Evolutionary conservation across 2,329 filamentous ascomycete genomes (phyloP).

Genomic region (Volutella citrinella): DNA sequence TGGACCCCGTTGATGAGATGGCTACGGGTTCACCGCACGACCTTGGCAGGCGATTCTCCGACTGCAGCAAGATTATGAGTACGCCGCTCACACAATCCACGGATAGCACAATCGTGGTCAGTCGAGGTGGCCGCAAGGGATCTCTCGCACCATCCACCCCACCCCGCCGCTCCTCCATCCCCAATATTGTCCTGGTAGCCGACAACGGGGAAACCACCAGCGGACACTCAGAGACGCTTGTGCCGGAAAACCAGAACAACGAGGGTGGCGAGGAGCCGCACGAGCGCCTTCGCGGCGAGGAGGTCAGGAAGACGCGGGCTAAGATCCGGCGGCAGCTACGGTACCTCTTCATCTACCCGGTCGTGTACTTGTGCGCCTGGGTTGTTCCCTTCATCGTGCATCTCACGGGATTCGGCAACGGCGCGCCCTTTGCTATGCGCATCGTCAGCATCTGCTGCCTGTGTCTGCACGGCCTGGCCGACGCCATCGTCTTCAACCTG

Average conservation of each 20-base stretch:
- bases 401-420: slow-evolving; percentile 37
- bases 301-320: slow-evolving; percentile 41
- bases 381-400: slow-evolving; percentile 67
- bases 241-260: no score
- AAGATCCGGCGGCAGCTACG: slow-evolving; percentile 66
- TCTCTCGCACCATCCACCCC: slow-evolving; percentile 27
- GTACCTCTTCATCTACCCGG: slow-evolving; percentile 72
- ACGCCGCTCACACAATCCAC: no score
- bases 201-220: no score
- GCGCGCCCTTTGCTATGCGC: slow-evolving; percentile 54
- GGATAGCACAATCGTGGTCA: no score
- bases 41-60: no score
- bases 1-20: no score
- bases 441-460: slow-evolving; percentile 56
- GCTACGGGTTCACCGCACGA: no score
- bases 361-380: slow-evolving; percentile 72
- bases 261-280: slow-evolving; percentile 6
- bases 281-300: no score
- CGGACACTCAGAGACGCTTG: no score
- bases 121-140: no score
- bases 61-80: no score
- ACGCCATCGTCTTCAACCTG: slow-evolving; percentile 65
- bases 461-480: slow-evolving; percentile 63
- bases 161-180: slow-evolving; percentile 10
- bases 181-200: no score